These are phyloP conservation scores for Pueraria montana DNA, from an alignment of 306 rosid species.

Conservation along the genomic window DNA sequence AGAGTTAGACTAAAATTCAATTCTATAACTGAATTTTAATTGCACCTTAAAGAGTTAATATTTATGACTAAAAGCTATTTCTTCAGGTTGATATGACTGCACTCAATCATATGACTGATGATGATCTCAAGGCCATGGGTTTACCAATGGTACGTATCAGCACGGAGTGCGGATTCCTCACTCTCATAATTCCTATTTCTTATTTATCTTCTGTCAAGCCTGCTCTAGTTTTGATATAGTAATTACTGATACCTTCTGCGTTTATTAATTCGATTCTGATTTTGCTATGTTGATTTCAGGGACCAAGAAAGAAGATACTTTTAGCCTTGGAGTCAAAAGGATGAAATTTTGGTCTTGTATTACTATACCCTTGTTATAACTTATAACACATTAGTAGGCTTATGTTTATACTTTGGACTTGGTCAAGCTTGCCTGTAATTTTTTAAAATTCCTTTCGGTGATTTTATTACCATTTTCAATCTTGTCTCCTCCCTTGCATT, in stretches of 20 bases:
- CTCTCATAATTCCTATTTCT: background rate
- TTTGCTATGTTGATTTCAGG: slow-evolving; percentile 62
- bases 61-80: slow-evolving; percentile 36
- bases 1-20: background rate
- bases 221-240: slow-evolving; percentile 1
- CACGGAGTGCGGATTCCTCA: background rate
- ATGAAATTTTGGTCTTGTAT: slow-evolving; percentile 47
- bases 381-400: slow-evolving; percentile 19
- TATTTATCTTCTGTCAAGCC: background rate
- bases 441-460: background rate
- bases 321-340: slow-evolving; percentile 69
- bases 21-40: slow-evolving; percentile 6
- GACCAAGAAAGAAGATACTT: slow-evolving; percentile 87
- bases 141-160: slow-evolving; percentile 75
- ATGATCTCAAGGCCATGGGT: slow-evolving; percentile 85
- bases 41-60: background rate
- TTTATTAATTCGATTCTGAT: slow-evolving; percentile 16
- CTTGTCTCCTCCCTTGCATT: background rate
- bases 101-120: slow-evolving; percentile 81
- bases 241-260: background rate
- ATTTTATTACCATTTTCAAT: background rate
- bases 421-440: slow-evolving; percentile 38
- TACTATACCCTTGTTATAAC: slow-evolving; percentile 23
- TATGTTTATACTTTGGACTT: slow-evolving; percentile 29
- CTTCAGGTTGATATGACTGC: slow-evolving; percentile 84